Base-by-base conservation (phyloP, 2,329 filamentous ascomycete species). In the Claviceps fusiformis region DNA sequence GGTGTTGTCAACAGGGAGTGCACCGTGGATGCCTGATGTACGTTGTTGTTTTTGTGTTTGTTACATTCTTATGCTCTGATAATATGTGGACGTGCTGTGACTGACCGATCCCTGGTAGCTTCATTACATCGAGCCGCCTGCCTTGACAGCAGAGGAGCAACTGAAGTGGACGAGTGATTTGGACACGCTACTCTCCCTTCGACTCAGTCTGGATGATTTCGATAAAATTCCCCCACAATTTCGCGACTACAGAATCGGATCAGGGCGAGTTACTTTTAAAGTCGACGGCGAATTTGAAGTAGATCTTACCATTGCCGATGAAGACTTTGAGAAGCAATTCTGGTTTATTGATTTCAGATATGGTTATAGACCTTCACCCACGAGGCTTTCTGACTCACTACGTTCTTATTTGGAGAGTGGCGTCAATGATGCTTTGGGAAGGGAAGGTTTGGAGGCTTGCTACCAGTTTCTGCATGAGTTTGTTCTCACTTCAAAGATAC, bases 261-360 rank as follows among this genome's bases (percentile, higher is more conserved):
- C 89, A 53, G 93, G 95, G n/a, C 83, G 92, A 51, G 92, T 87
- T 7, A 97, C 90, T 0, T 98, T 98, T 68, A 80, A 75, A 50
- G 87, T 97, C 1, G 73, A 81, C 3, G 81, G 81, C 54, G 92
- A 97, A 67, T 96, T 96, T 63, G 92, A 97, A 67, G 81, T 97
- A 24, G 93, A 97, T 66, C 78, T 98, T 53, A 91, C 90, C 1
- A 87, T 97, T 59, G 89, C 87, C 19, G 86, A 91, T 61, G 91
- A 97, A 65, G 86, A 93, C 60, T 81, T 84, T 19, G 76, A 83
- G 37, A 86, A 87, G 54, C 91, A 95, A 63, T 95, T 95, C 65
- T 96, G 87, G 77, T 95, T 97, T 65, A 87, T 97, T 58, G 91
- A 97, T 67, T 83, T 97, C 63, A 82, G 91, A 57, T 90, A 95